Conservation (phyloP, 2,329 filamentous ascomycete genomes). For the Sporothrix curviconia region DNA sequence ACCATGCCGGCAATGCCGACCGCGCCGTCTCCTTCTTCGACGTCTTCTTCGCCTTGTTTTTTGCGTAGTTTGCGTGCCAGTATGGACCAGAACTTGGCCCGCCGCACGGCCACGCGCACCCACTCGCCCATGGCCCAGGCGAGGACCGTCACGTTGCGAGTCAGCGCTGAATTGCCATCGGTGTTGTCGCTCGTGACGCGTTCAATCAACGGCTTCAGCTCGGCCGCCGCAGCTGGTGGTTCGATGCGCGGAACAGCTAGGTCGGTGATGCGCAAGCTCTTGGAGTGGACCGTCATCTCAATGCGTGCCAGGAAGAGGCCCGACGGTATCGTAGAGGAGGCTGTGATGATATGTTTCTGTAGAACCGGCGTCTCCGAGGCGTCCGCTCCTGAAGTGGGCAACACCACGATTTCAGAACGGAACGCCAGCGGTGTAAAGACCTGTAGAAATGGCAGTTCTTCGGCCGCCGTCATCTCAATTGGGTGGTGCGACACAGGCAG, state of each 20-base stretch:
- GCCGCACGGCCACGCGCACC: slow-evolving; percentile 52
- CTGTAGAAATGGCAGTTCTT: slow-evolving; percentile 63
- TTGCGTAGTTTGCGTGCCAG: slow-evolving; percentile 43
- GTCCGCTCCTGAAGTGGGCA: slow-evolving; percentile 27
- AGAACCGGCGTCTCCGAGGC: slow-evolving; percentile 27
- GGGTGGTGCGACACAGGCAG: slow-evolving; percentile 59
- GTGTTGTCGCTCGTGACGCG: slow-evolving; percentile 27
- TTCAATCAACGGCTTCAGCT: slow-evolving; percentile 50
- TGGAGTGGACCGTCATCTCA: slow-evolving; percentile 52
- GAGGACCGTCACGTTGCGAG: slow-evolving; percentile 52
- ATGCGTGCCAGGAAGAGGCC: slow-evolving; percentile 54
- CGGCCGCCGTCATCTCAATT: slow-evolving; percentile 51
- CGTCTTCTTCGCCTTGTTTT: slow-evolving; percentile 21
- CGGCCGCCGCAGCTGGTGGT: slow-evolving; percentile 45
- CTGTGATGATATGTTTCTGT: slow-evolving; percentile 51
- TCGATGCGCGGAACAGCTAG: slow-evolving; percentile 52
- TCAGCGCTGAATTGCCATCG: slow-evolving; percentile 31
- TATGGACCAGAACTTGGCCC: slow-evolving; percentile 57
- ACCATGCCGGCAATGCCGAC: slow-evolving; percentile 16
- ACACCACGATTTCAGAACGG: slow-evolving; percentile 44
- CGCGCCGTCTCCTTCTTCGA: not conserved
- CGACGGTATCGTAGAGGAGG: slow-evolving; percentile 38
- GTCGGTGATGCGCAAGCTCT: slow-evolving; percentile 42
- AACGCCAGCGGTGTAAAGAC: slow-evolving; percentile 64
- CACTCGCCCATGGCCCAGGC: slow-evolving; percentile 65